Percentiles rank a stretch among this genome's conserved stretches.
Conservation (phyloP, 129 eudicot species). For the Rutidosis leptorrhynchoides region DNA sequence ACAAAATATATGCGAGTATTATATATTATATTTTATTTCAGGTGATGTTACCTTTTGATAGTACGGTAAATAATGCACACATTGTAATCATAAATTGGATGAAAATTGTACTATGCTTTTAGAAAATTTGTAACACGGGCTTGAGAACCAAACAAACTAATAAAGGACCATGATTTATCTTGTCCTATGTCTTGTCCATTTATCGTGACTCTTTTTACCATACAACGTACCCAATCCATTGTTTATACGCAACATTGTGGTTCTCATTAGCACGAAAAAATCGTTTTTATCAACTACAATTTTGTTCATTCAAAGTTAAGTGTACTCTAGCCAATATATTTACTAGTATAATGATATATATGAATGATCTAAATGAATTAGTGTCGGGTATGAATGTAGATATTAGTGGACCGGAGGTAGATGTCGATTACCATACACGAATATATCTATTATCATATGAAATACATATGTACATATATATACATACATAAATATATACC, state of each 20-base stretch:
- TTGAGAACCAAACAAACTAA: background rate
- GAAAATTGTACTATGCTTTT: background rate
- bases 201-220: background rate
- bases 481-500: too few relatives aligned
- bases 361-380: too few relatives aligned
- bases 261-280: too few relatives aligned
- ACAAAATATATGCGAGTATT: too few relatives aligned
- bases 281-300: background rate
- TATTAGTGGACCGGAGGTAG: too few relatives aligned
- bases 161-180: background rate
- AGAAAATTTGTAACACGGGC: constrained; percentile 3
- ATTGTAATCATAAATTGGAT: background rate
- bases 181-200: background rate
- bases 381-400: too few relatives aligned
- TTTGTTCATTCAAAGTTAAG: background rate
- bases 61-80: constrained; percentile 1
- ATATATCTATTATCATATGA: too few relatives aligned
- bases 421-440: too few relatives aligned
- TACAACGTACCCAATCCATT: background rate
- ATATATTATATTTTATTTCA: too few relatives aligned
- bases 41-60: background rate
- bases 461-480: too few relatives aligned
- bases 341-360: too few relatives aligned
- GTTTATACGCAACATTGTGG: background rate
- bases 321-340: too few relatives aligned